A percentile compares a stretch with the other conserved stretches of the same genome.
phyloP scores from a whole-genome alignment of 345 rosid genomes.

The Balakata baccata region DNA sequence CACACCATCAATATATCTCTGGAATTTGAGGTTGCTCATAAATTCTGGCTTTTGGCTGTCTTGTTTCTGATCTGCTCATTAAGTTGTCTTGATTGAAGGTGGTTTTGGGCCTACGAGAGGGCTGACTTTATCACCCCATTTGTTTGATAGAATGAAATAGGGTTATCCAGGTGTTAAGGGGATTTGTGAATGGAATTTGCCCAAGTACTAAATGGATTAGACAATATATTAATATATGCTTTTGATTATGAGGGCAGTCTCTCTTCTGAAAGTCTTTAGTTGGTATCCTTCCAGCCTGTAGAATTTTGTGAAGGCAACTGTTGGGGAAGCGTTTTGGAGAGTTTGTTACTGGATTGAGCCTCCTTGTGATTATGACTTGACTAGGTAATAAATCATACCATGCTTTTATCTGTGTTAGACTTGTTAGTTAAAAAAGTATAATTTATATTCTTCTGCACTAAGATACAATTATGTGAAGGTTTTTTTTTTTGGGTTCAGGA shows the following conservation, averaged over 20 bases:
- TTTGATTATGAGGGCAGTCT: too few species aligned
- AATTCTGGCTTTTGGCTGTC: not conserved
- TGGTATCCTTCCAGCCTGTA: not conserved
- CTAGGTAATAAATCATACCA: constrained; percentile 1
- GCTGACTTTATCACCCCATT: not conserved
- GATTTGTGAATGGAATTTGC: too few species aligned
- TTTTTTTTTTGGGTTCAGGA: not conserved
- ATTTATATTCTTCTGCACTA: not conserved
- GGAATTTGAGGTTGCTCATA: not conserved
- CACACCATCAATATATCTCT: not conserved
- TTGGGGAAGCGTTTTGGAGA: not conserved
- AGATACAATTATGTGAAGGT: not conserved
- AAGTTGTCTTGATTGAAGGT: too few species aligned
- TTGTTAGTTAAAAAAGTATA: not conserved
- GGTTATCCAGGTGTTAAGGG: not conserved
- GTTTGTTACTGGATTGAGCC: not conserved
- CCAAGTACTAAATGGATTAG: not conserved
- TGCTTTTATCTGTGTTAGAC: not conserved
- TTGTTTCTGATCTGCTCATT: not conserved
- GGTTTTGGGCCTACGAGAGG: too few species aligned
- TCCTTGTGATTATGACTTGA: not conserved
- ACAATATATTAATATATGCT: not conserved
- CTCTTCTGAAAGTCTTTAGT: not conserved
- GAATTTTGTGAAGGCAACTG: not conserved
- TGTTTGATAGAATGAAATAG: not conserved